These are phyloP conservation scores for Echites panduratus DNA, from an alignment of 257 asterid species.

Conservation along the genomic window DNA sequence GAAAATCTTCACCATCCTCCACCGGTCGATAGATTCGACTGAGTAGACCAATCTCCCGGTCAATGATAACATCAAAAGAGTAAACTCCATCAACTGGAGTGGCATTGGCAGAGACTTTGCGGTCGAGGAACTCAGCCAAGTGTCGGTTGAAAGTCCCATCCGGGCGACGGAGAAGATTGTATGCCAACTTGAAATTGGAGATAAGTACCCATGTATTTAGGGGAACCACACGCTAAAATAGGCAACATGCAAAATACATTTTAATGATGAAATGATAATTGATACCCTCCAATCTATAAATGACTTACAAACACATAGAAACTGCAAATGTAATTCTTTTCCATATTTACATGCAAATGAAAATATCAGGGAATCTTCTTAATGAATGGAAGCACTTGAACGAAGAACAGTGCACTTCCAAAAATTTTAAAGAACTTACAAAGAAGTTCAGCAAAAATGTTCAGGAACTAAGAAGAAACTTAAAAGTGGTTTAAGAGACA, in stretches of 20 bases:
- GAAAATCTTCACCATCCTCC: slow-evolving; percentile 21
- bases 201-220: slow-evolving; percentile 83
- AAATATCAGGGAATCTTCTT: neutral
- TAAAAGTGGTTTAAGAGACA: neutral
- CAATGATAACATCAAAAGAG: slow-evolving; percentile 64
- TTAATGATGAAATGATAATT: neutral
- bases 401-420: neutral
- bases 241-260: neutral
- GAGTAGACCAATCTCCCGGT: slow-evolving; percentile 56
- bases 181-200: slow-evolving; percentile 77
- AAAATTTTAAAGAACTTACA: neutral
- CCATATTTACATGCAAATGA: neutral
- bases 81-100: slow-evolving; percentile 64
- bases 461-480: neutral
- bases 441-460: neutral
- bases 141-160: slow-evolving; percentile 88
- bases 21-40: slow-evolving; percentile 57
- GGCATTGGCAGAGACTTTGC: slow-evolving; percentile 71
- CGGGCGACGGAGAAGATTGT: slow-evolving; percentile 70
- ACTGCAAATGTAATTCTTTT: neutral
- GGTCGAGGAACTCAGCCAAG: slow-evolving; percentile 64
- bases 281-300: neutral
- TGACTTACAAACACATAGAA: neutral
- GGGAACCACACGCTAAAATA: slow-evolving; percentile 69
- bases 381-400: neutral